A percentile compares a stretch with the other conserved stretches of the same genome.
phyloP scores from a whole-genome alignment of 2,329 filamentous ascomycete species.

The Penicillium occitanis region DNA sequence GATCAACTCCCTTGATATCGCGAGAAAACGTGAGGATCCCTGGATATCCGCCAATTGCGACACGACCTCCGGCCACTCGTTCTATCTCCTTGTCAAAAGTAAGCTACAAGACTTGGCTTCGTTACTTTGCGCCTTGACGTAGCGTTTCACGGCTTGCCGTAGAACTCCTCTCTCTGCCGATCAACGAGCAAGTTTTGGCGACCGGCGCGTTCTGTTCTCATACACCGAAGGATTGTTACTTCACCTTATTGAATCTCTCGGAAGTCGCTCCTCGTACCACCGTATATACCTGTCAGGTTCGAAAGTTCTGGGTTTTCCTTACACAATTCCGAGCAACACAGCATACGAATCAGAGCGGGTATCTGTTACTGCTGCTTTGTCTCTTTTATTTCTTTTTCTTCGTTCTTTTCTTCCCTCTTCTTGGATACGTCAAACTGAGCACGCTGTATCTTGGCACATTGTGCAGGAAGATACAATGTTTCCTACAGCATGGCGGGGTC shows the following conservation, averaged over 20 bases:
- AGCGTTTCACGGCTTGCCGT: not conserved
- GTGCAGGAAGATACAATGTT: slow-evolving; percentile 12
- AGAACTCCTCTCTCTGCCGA: not conserved
- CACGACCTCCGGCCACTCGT: not conserved
- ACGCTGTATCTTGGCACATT: not conserved
- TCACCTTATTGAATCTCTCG: not conserved
- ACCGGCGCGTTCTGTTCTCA: not conserved
- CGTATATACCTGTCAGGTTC: not conserved
- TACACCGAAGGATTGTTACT: not conserved
- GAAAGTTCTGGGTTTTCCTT: not conserved
- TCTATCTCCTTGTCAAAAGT: not conserved
- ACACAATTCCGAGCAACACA: slow-evolving; percentile 8
- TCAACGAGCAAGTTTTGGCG: not conserved
- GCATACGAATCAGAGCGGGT: not conserved
- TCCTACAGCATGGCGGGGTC: slow-evolving; percentile 5
- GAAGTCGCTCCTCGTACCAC: not conserved
- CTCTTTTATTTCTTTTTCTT: not conserved
- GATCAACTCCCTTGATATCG: not conserved
- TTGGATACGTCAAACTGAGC: not conserved
- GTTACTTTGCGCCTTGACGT: not conserved
- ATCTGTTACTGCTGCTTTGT: not conserved
- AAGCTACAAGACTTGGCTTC: not conserved
- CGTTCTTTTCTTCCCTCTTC: not conserved
- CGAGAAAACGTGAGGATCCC: not conserved
- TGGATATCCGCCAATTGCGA: slow-evolving; percentile 1